Conservation (phyloP, 139 green algal genomes). For the Chlorella sp. region DNA sequence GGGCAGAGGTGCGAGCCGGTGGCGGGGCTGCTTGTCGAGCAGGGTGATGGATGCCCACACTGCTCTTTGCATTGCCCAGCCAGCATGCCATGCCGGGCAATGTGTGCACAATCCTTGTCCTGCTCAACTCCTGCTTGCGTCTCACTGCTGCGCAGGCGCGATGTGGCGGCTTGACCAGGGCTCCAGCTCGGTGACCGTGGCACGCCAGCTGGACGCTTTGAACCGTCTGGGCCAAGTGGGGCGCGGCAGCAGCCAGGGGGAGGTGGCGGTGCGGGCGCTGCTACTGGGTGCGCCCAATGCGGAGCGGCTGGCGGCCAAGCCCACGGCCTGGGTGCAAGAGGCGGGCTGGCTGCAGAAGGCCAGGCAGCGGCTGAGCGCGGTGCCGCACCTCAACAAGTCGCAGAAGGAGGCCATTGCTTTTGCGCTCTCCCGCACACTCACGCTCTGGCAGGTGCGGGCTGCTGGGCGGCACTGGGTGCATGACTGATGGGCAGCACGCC, state of each 20-base stretch:
- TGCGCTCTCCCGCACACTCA: conserved; percentile 71
- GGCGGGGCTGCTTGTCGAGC: background rate
- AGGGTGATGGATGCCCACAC: no score
- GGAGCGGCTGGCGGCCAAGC: conserved; percentile 35
- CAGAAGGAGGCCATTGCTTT: conserved; percentile 68
- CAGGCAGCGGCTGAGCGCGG: background rate
- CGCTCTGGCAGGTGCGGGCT: conserved; percentile 67
- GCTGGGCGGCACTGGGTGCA: no score
- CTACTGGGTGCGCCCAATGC: conserved; percentile 41
- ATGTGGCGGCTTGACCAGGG: conserved; percentile 42
- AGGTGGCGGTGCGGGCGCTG: conserved; percentile 50
- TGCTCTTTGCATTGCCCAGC: no score
- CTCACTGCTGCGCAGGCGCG: conserved; percentile 14
- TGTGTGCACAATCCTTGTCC: no score
- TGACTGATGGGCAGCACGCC: no score
- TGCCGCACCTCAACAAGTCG: conserved; percentile 56
- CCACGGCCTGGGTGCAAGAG: conserved; percentile 54
- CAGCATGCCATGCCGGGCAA: no score
- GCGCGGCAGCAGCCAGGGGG: conserved; percentile 15
- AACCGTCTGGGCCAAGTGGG: background rate
- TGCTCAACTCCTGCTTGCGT: no score
- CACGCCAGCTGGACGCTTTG: conserved; percentile 51
- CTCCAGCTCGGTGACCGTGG: conserved; percentile 7
- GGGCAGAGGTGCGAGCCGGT: background rate
- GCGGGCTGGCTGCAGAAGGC: background rate